A percentile compares a stretch with the other conserved stretches of the same genome.
phyloP scores from a whole-genome alignment of 371 early-diverging fungal species.

The Apophysomyces variabilis region DNA sequence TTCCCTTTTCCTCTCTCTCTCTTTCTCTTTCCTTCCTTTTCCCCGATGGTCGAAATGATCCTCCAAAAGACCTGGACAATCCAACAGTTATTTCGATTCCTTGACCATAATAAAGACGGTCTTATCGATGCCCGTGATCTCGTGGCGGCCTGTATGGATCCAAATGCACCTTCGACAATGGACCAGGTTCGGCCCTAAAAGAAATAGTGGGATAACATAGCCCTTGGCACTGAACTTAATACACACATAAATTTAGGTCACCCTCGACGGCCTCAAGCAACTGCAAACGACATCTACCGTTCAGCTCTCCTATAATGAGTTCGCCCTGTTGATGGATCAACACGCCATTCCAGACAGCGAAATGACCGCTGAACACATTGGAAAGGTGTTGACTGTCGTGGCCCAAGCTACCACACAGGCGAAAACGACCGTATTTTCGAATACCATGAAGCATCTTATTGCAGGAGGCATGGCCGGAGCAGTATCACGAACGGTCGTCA shows the following conservation, averaged over 20 bases:
- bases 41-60: constrained; percentile 16
- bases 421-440: constrained; percentile 37
- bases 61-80: constrained; percentile 42
- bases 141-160: constrained; percentile 44
- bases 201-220: not conserved
- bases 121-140: constrained; percentile 60
- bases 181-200: constrained; percentile 37
- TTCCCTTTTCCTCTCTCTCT: not conserved
- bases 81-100: constrained; percentile 56
- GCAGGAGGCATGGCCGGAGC: constrained; percentile 94
- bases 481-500: constrained; percentile 89
- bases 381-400: constrained; percentile 36
- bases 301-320: constrained; percentile 35
- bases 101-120: constrained; percentile 66
- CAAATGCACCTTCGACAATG: constrained; percentile 31
- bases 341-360: constrained; percentile 34
- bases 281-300: constrained; percentile 16
- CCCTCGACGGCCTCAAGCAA: constrained; percentile 20
- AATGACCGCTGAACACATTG: constrained; percentile 43
- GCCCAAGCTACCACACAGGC: constrained; percentile 21
- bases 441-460: constrained; percentile 80
- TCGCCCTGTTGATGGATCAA: constrained; percentile 32
- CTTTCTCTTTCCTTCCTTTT: not conserved
- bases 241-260: constrained; percentile 14
- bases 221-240: not conserved